Evolutionary conservation across 805 yeast species (phyloP), one percentile per base, ranked within the genome.

Genomic region (Hanseniaspora nectarophila): DNA sequence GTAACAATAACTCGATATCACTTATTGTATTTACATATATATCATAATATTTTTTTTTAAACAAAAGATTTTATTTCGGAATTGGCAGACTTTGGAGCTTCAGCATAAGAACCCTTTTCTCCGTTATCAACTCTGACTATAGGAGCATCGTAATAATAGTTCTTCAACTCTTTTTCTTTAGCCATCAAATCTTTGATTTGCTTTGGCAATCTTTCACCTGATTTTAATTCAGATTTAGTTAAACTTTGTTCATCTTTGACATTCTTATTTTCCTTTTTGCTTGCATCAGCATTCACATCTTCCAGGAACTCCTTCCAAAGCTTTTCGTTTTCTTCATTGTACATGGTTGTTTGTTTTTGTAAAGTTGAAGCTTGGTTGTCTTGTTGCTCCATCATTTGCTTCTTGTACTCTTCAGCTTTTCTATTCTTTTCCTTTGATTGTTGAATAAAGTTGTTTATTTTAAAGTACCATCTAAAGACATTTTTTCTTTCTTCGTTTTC

Each of bases 191-290:
- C 44, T 33, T 67, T 70, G 16, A 69, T 70, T 13, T 70, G 63
- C 4, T 68, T 54, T 54, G 70, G 73, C 9, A 58, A 54, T 13
- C 64, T 65, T 12, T 70, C 67, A 4, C 63, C 59, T 3, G 68
- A 61, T 40, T 57, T 58, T 47, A 63, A 68, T 13, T 60, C 59
- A 5, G 56, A 21, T 4, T 61, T 51, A 24, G 68, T 63, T 45
- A 61, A 56, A 49, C 62, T 63, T 24, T 62, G 60, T 32, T 52
- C 54, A 33, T 56, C 55, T 6, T 54, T 58, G 23, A 59, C 57
- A 12, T 55, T 49, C 9, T 55, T 45, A 20, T 61, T 39, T 13
- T 52, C 15, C 4, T 56, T 51, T 23, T 54, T 58, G 50, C 61
- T 61, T 1, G 57, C 47, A 2, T 58, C 56, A 21, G 62, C 59